These are phyloP conservation scores for Acanthamoeba sp. DNA, from an alignment of 208 protist species.

Conservation along the genomic window DNA sequence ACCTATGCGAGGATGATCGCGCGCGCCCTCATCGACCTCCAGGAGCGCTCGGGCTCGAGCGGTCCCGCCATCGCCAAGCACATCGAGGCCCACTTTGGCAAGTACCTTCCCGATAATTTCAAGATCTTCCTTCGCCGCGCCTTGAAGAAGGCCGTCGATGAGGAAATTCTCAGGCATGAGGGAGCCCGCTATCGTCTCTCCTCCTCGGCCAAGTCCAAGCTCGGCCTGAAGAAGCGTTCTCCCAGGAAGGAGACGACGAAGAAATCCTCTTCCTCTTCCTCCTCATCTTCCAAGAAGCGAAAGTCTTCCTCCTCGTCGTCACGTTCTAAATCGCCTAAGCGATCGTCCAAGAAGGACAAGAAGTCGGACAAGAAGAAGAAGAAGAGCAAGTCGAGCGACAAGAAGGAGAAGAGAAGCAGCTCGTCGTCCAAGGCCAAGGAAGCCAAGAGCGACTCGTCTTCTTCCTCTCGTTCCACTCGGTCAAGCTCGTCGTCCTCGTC, in stretches of 20 bases:
- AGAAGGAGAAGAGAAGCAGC: background rate
- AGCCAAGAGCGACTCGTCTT: background rate
- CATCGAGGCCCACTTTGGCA: background rate
- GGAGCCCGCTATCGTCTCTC: constrained; percentile 16
- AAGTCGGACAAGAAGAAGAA: background rate
- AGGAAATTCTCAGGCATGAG: background rate
- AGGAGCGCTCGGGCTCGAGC: constrained; percentile 7
- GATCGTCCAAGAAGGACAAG: background rate
- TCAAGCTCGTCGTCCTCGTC: background rate
- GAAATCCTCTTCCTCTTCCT: background rate
- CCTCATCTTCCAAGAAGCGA: constrained; percentile 4
- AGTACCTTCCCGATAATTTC: constrained; percentile 52
- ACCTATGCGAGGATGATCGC: constrained; percentile 61
- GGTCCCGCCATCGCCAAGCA: constrained; percentile 14
- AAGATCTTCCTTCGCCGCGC: constrained; percentile 57
- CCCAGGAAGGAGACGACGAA: background rate
- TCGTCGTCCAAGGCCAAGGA: constrained; percentile 20
- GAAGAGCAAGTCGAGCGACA: background rate
- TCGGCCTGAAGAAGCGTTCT: constrained; percentile 32
- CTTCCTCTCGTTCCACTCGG: background rate
- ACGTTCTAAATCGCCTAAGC: background rate
- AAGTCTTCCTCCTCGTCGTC: constrained; percentile 13
- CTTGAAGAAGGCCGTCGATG: constrained; percentile 23
- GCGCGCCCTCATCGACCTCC: background rate
- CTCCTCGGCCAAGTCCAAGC: background rate